Evolutionary conservation across 768 basidiomycete species (phyloP), one percentile per base, ranked within the genome.

Genomic region (Infundibulicybe gibba): DNA sequence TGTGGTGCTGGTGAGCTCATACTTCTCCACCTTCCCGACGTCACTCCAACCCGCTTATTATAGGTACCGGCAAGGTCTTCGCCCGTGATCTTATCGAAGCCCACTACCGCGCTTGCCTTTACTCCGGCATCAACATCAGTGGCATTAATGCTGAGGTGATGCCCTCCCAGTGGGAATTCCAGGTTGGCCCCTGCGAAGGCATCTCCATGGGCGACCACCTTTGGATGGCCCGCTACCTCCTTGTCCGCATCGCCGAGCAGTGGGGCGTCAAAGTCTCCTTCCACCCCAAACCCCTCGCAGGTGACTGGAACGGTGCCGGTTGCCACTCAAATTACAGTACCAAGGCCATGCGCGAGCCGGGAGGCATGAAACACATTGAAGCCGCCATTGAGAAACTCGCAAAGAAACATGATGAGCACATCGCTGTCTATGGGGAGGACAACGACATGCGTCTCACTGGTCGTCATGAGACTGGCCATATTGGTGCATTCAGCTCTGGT

Each of bases 121-220:
- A 95, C 64, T 71, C 94, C 47, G 94, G 94, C 56, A 80, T 99
- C 72, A 94, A 93, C 76, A 98, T 98, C 73, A 93, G 90, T 55
- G 97, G 97, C 63, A 97, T 99, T 75, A 99, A 98, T 67, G 95
- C 95, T 50, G 97, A 98, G 72, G 95, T 98, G 51, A 98, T 98
- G 95, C 95, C 97, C 13, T 85, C 94, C 47, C 97, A 99, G 68
- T 99, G 97, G 97, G 97, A 99, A 74, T 99, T 95, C 88, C 97
- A 99, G 70, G 93, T 99, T 57, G 95, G 97, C 44, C 97, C 97
- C 25, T 98, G 95, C 60, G 88, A 90, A 65, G 97, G 97, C 45
- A 97, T 98, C 67, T 77, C 87, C 49, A 95, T 98, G 93, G 97
- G 97, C 57, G 97, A 99, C 68, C 95, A 99, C 71, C 85, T 99